Conservation (phyloP, 257 asterid species). For the Primulina huaijiensis region DNA sequence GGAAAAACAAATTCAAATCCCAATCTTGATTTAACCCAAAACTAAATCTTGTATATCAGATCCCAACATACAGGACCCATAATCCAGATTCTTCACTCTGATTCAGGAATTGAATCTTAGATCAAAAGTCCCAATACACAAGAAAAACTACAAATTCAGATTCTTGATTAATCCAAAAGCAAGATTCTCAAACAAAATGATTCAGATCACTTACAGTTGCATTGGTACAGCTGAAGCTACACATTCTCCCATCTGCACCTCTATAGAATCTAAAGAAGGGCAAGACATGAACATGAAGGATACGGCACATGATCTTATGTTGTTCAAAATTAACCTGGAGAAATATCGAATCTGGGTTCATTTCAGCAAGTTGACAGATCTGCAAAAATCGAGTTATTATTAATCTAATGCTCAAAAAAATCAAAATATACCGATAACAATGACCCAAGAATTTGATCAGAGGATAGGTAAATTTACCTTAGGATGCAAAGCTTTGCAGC, state of each 20-base stretch:
- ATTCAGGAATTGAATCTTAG: neutral
- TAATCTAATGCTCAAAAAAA: neutral
- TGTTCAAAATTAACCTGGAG: slow-evolving; percentile 81
- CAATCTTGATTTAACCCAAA: neutral
- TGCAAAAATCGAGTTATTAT: slow-evolving; percentile 26
- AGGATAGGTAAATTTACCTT: slow-evolving; percentile 44
- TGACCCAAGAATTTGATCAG: neutral
- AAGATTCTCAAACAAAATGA: neutral
- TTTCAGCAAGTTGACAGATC: slow-evolving; percentile 88
- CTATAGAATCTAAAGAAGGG: slow-evolving; percentile 93
- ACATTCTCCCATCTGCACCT: slow-evolving; percentile 70
- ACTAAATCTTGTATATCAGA: neutral
- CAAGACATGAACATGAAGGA: slow-evolving; percentile 66
- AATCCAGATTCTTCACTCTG: neutral
- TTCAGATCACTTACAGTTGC: slow-evolving; percentile 60
- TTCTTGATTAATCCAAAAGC: neutral
- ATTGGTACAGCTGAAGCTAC: slow-evolving; percentile 95
- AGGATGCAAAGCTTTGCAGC: slow-evolving; percentile 88
- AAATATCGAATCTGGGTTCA: slow-evolving; percentile 59
- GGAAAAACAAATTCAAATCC: neutral
- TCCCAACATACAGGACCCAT: neutral
- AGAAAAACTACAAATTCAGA: no score
- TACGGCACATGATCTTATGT: slow-evolving; percentile 69
- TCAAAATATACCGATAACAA: neutral
- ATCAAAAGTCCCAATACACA: neutral